A percentile compares a stretch with the other conserved stretches of the same genome.
phyloP scores from a whole-genome alignment of 2,329 filamentous ascomycete species.

The Hypoxylon sp. region DNA sequence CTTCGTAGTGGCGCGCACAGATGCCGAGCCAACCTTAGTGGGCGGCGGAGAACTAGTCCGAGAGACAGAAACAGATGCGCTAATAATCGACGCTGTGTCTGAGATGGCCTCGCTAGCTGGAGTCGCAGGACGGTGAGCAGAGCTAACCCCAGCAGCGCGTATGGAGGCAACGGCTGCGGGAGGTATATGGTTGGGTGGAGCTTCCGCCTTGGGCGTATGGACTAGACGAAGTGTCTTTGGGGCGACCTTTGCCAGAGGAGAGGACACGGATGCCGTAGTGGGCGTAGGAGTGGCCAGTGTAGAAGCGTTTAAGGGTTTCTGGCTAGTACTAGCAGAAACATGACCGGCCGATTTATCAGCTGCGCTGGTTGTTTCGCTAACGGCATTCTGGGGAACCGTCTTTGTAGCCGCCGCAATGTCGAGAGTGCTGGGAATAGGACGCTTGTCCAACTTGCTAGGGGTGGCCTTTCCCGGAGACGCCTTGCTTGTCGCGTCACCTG shows the following conservation, averaged over 20 bases:
- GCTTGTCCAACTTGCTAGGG: conserved; percentile 48
- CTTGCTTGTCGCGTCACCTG: conserved; percentile 40
- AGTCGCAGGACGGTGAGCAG: conserved; percentile 69
- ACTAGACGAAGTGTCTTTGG: conserved; percentile 76
- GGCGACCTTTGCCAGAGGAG: conserved; percentile 60
- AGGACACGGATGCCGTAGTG: conserved; percentile 58
- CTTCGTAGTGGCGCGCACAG: conserved; percentile 75
- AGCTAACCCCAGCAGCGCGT: conserved; percentile 45
- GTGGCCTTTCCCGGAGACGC: conserved; percentile 39
- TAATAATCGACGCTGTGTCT: conserved; percentile 79
- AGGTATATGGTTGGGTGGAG: conserved; percentile 50
- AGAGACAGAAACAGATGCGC: conserved; percentile 72
- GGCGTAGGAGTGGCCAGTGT: conserved; percentile 60
- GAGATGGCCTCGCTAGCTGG: conserved; percentile 77
- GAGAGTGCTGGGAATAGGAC: conserved; percentile 53
- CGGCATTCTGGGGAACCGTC: conserved; percentile 35
- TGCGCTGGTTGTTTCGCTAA: conserved; percentile 28
- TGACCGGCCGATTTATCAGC: conserved; percentile 46
- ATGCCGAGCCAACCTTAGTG: conserved; percentile 72
- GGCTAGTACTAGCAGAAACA: conserved; percentile 40
- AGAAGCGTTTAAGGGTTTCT: conserved; percentile 49
- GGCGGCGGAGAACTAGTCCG: conserved; percentile 76
- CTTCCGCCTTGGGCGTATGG: conserved; percentile 70
- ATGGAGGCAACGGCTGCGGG: conserved; percentile 45
- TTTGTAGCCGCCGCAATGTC: conserved; percentile 62